Evolutionary conservation across 805 yeast species (phyloP).

Genomic region (Candida fluviatilis): DNA sequence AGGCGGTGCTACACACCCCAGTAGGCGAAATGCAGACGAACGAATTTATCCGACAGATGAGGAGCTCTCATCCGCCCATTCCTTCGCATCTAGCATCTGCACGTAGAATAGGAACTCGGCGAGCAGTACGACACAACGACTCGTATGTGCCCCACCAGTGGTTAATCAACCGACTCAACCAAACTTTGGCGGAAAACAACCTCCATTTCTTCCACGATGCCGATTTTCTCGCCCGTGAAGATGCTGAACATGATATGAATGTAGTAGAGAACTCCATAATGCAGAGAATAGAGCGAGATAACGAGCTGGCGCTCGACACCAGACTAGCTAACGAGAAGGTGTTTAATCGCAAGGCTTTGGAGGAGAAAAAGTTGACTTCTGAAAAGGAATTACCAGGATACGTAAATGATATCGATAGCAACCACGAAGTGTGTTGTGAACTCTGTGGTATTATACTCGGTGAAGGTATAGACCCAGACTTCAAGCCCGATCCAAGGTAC

Average conservation of each 20-base stretch:
- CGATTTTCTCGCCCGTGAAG: constrained; percentile 1
- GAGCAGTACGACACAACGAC: neutral
- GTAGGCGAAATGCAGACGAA: constrained; percentile 2
- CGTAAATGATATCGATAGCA: constrained; percentile 24
- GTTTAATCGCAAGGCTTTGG: constrained; percentile 25
- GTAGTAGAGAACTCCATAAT: constrained; percentile 28
- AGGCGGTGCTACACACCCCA: constrained; percentile 4
- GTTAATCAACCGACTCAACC: neutral
- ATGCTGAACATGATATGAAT: constrained; percentile 5
- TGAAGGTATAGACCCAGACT: constrained; percentile 60
- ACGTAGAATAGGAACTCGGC: neutral
- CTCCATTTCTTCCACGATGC: neutral
- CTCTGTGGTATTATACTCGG: constrained; percentile 74
- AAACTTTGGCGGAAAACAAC: constrained; percentile 1
- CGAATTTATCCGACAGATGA: constrained; percentile 1
- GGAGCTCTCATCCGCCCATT: neutral
- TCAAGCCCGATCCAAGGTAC: constrained; percentile 30
- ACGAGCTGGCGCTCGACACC: constrained; percentile 32
- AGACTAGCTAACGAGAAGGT: constrained; percentile 27
- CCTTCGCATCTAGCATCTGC: neutral
- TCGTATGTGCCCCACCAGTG: neutral
- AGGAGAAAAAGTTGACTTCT: constrained; percentile 24
- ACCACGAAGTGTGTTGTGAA: constrained; percentile 38
- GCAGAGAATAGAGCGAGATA: constrained; percentile 37
- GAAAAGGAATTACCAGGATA: constrained; percentile 22